phyloP scores from a whole-genome alignment of 352 stramenopile genomes.

The Globisporangium barbulae region DNA sequence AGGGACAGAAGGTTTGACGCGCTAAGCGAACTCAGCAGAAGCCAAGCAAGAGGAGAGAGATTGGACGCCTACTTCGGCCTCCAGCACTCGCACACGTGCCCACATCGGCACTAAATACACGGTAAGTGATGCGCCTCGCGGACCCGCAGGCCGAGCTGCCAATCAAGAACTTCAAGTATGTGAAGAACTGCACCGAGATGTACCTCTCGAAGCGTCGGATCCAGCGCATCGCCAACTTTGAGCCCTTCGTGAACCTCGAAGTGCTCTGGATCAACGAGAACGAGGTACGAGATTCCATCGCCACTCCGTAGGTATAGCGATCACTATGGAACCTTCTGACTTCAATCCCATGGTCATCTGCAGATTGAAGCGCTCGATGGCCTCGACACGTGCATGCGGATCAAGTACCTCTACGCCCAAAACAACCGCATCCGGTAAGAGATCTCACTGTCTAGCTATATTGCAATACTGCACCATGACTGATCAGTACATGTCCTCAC shows the following conservation, averaged over 20 bases:
- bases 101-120: not conserved
- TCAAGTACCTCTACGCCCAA: conserved; percentile 88
- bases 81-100: not conserved
- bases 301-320: not conserved
- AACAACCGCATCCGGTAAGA: conserved; percentile 75
- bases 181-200: conserved; percentile 88
- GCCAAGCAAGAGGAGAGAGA: too few relatives aligned
- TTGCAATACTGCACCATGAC: not conserved
- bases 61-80: too few relatives aligned
- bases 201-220: conserved; percentile 79
- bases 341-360: not conserved
- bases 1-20: not conserved
- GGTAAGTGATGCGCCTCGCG: conserved; percentile 27
- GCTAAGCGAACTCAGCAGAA: not conserved
- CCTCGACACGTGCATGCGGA: conserved; percentile 80
- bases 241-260: conserved; percentile 87
- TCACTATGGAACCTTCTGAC: not conserved
- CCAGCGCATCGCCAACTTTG: conserved; percentile 77
- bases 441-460: conserved; percentile 10
- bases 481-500: not conserved
- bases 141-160: conserved; percentile 79
- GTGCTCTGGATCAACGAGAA: conserved; percentile 90
- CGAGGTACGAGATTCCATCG: conserved; percentile 30
- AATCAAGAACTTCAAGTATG: conserved; percentile 89
- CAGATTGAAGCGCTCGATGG: conserved; percentile 60